A percentile compares a stretch with the other conserved stretches of the same genome.
phyloP scores from a whole-genome alignment of 106 monocot species.

The Dendrobium catenatum region DNA sequence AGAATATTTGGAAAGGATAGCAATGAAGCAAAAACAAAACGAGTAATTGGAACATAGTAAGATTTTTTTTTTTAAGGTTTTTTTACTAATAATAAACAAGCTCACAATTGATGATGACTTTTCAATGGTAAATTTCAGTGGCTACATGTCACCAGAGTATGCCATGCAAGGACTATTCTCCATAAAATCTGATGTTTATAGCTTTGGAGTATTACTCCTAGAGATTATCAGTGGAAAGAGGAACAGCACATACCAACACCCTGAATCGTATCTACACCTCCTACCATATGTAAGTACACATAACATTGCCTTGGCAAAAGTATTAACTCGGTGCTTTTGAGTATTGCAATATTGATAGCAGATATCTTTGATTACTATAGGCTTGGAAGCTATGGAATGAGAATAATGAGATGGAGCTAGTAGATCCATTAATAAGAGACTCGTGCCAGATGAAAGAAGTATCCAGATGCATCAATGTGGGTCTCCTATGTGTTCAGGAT shows the following conservation, averaged over 20 bases:
- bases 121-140: background rate
- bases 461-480: constrained; percentile 14
- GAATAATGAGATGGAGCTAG: constrained; percentile 10
- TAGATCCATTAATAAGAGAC: constrained; percentile 11
- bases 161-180: constrained; percentile 11
- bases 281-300: constrained; percentile 4
- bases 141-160: constrained; percentile 29
- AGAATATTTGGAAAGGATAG: constrained; percentile 9
- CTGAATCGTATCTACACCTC: background rate
- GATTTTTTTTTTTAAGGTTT: background rate
- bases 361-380: background rate
- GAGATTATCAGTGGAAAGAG: constrained; percentile 14
- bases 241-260: constrained; percentile 5
- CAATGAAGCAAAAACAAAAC: constrained; percentile 1
- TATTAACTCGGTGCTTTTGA: background rate
- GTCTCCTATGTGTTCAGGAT: constrained; percentile 23
- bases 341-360: background rate
- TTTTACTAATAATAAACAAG: background rate
- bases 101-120: background rate
- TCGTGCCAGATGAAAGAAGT: constrained; percentile 1
- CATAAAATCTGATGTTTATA: constrained; percentile 20
- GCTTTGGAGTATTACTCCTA: constrained; percentile 18
- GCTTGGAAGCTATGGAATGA: constrained; percentile 27
- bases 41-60: constrained; percentile 17
- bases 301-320: background rate